Evolutionary conservation across 2,329 filamentous ascomycete species (phyloP).

Genomic region (Gnomoniopsis sp.): DNA sequence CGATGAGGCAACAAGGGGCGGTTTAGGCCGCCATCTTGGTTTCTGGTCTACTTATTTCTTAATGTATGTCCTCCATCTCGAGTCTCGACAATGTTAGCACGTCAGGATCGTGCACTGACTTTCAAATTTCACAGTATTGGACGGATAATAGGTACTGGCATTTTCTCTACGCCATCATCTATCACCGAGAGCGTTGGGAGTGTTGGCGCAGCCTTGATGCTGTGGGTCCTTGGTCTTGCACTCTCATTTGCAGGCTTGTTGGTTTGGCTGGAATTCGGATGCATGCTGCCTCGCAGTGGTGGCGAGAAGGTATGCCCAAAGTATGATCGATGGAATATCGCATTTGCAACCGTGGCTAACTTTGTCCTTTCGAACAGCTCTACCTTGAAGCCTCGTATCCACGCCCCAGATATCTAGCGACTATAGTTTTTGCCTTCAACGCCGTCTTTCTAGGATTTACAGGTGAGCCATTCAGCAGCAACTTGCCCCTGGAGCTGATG

Average conservation of each 20-base stretch:
- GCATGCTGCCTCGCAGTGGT: conserved; percentile 67
- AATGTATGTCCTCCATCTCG: not conserved
- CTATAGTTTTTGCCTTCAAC: conserved; percentile 60
- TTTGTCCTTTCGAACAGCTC: conserved; percentile 26
- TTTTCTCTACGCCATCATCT: conserved; percentile 68
- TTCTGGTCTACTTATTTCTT: not conserved
- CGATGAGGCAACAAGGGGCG: not conserved
- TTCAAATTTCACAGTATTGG: not conserved
- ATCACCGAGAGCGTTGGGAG: conserved; percentile 66
- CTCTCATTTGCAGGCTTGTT: conserved; percentile 59
- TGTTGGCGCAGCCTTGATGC: conserved; percentile 55
- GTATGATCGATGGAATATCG: not conserved
- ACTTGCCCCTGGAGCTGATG: conserved; percentile 67
- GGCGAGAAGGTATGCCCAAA: conserved; percentile 51
- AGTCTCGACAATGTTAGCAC: not conserved
- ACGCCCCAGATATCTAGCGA: conserved; percentile 60
- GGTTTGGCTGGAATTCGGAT: conserved; percentile 65
- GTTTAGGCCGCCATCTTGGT: not conserved
- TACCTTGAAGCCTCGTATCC: conserved; percentile 69
- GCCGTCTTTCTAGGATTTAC: conserved; percentile 65
- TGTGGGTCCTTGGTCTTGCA: conserved; percentile 63
- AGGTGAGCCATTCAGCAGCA: conserved; percentile 35
- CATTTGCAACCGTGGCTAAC: not conserved
- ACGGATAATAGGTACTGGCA: conserved; percentile 61
- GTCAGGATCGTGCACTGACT: not conserved